phyloP scores from a whole-genome alignment of 202 grass and related monocot species.

The Sporobolus alterniflorus region DNA sequence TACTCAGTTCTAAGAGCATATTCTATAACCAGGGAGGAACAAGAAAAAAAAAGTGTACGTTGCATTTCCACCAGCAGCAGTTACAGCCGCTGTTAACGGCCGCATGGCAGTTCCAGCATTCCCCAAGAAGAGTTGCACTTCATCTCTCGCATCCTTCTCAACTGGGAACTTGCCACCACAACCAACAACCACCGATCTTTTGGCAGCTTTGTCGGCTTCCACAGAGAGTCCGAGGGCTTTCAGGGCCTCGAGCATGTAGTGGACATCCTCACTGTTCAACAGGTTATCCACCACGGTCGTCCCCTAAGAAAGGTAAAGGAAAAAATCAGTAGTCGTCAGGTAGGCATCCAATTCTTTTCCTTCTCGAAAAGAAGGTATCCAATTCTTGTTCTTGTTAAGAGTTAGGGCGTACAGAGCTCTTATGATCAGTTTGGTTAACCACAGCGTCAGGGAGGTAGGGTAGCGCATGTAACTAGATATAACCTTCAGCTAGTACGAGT shows the following conservation, averaged over 20 bases:
- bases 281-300: conserved; percentile 94
- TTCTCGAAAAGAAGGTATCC: neutral
- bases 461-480: neutral
- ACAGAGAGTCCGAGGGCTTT: conserved; percentile 89
- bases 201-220: conserved; percentile 77
- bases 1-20: neutral
- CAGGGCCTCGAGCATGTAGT: conserved; percentile 98
- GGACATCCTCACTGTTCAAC: conserved; percentile 90
- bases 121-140: conserved; percentile 91
- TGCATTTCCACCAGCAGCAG: conserved; percentile 95
- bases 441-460: too few species aligned
- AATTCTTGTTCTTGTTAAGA: neutral
- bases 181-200: conserved; percentile 79
- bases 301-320: conserved; percentile 51
- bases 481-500: too few species aligned
- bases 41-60: conserved; percentile 53
- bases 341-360: neutral
- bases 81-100: conserved; percentile 84
- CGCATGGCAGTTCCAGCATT: conserved; percentile 99
- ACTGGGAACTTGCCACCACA: conserved; percentile 79
- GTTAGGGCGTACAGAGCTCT: neutral
- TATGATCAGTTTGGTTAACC: neutral
- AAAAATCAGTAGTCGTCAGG: neutral
- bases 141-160: conserved; percentile 65
- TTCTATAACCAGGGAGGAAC: neutral